Evolutionary conservation across 805 yeast genomes (phyloP).

Genomic region (Tetrapisispora pingtungensis): DNA sequence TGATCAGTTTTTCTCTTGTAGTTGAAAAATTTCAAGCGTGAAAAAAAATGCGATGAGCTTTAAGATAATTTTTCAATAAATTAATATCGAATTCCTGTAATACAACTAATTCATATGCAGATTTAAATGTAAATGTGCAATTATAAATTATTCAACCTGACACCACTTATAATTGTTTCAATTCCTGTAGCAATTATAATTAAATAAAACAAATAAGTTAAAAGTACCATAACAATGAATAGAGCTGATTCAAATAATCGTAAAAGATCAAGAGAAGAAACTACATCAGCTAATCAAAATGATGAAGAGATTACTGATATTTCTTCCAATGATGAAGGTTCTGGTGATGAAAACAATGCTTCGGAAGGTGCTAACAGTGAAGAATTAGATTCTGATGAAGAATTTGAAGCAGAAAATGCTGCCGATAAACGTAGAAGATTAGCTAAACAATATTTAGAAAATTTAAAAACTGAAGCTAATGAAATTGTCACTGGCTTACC

Average conservation of each 20-base stretch:
- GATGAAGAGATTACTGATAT: conserved; percentile 50
- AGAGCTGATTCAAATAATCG: conserved; percentile 6
- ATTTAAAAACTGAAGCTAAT: conserved; percentile 52
- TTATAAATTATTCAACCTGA: too few species aligned
- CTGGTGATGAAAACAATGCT: conserved; percentile 28
- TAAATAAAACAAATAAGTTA: not conserved
- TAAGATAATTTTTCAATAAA: not conserved
- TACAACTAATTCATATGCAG: too few species aligned
- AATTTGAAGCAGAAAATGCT: conserved; percentile 63
- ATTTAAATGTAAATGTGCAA: too few species aligned
- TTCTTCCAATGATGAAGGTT: conserved; percentile 39
- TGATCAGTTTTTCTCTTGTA: conserved; percentile 1
- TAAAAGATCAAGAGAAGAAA: conserved; percentile 19
- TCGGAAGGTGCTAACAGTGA: conserved; percentile 30
- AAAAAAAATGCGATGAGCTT: conserved; percentile 18
- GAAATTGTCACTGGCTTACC: conserved; percentile 22
- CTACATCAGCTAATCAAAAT: conserved; percentile 5
- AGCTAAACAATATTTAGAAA: conserved; percentile 85
- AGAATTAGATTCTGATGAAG: conserved; percentile 58
- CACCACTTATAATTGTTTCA: too few species aligned
- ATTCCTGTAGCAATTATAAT: too few species aligned
- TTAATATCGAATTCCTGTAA: too few species aligned
- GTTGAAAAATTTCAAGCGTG: conserved; percentile 13
- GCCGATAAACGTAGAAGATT: conserved; percentile 91
- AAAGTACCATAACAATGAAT: conserved; percentile 1